Percentiles rank a stretch among this genome's conserved stretches.
phyloP scores from a whole-genome alignment of 352 stramenopile species.

The Phytophthora pseudosyringae region DNA sequence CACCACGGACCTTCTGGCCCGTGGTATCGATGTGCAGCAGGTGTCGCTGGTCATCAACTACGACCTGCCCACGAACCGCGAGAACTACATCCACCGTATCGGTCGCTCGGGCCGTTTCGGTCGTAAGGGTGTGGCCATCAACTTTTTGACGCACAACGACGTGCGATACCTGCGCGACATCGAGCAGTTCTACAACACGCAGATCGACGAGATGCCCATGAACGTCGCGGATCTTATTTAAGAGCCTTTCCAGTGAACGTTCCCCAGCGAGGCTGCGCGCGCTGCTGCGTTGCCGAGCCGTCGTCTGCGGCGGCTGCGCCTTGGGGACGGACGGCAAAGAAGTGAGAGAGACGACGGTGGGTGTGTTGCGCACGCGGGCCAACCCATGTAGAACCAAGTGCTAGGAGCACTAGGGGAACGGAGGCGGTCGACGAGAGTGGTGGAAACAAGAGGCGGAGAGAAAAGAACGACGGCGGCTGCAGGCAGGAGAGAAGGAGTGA shows the following conservation, averaged over 20 bases:
- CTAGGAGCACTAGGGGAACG: slow-evolving; percentile 44
- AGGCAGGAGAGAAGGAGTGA: slow-evolving; percentile 8
- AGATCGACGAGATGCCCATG: slow-evolving; percentile 99
- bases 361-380: slow-evolving; percentile 32
- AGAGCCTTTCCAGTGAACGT: slow-evolving; percentile 41
- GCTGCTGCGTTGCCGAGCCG: slow-evolving; percentile 14
- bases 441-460: slow-evolving; percentile 19
- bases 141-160: slow-evolving; percentile 99
- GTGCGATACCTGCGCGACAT: slow-evolving; percentile 99
- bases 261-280: slow-evolving; percentile 24
- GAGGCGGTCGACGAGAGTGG: slow-evolving; percentile 35
- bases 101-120: slow-evolving; percentile 99
- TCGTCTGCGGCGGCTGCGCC: slow-evolving; percentile 7
- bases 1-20: slow-evolving; percentile 98
- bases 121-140: slow-evolving; percentile 99
- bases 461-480: slow-evolving; percentile 26
- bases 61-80: slow-evolving; percentile 99
- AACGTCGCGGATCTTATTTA: slow-evolving; percentile 99
- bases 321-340: slow-evolving; percentile 35
- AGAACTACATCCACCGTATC: slow-evolving; percentile 99
- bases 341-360: slow-evolving; percentile 40
- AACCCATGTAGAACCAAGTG: slow-evolving; percentile 47
- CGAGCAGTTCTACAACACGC: slow-evolving; percentile 99
- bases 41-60: slow-evolving; percentile 99
- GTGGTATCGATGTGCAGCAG: slow-evolving; percentile 99